phyloP scores from a whole-genome alignment of 2,329 filamentous ascomycete species.

The Macroventuria anomochaeta region DNA sequence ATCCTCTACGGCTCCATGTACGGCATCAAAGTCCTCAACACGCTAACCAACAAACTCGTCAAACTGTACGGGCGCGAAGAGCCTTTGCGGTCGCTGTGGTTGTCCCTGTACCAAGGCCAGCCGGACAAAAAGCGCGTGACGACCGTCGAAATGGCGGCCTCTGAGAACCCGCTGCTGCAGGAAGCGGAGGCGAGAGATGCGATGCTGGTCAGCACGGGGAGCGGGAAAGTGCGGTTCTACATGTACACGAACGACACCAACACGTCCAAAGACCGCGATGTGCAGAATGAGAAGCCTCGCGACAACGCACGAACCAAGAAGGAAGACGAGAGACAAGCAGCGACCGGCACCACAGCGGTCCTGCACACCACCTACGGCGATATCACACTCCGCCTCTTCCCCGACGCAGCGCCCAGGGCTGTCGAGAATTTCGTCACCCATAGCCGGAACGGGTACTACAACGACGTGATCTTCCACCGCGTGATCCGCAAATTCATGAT shows the following conservation, averaged over 20 bases:
- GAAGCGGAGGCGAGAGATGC: slow-evolving; percentile 92
- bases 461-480: slow-evolving; percentile 95
- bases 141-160: slow-evolving; percentile 96
- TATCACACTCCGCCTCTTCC: slow-evolving; percentile 91
- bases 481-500: slow-evolving; percentile 99
- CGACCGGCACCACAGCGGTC: slow-evolving; percentile 79
- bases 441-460: slow-evolving; percentile 89
- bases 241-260: slow-evolving; percentile 94
- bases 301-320: slow-evolving; percentile 58
- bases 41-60: slow-evolving; percentile 88
- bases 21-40: slow-evolving; percentile 95
- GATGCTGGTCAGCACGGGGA: slow-evolving; percentile 82
- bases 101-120: slow-evolving; percentile 91
- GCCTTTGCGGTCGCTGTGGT: slow-evolving; percentile 79
- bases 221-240: slow-evolving; percentile 91
- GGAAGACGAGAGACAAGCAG: slow-evolving; percentile 62
- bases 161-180: slow-evolving; percentile 87
- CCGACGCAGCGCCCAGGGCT: slow-evolving; percentile 88
- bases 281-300: slow-evolving; percentile 92
- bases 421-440: slow-evolving; percentile 98
- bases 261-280: slow-evolving; percentile 68
- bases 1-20: slow-evolving; percentile 91
- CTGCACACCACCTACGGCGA: slow-evolving; percentile 94
- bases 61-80: slow-evolving; percentile 92
- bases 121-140: slow-evolving; percentile 92